phyloP scores from a whole-genome alignment of 2,329 filamentous ascomycete species.

The Sarocladiaceae sp. region DNA sequence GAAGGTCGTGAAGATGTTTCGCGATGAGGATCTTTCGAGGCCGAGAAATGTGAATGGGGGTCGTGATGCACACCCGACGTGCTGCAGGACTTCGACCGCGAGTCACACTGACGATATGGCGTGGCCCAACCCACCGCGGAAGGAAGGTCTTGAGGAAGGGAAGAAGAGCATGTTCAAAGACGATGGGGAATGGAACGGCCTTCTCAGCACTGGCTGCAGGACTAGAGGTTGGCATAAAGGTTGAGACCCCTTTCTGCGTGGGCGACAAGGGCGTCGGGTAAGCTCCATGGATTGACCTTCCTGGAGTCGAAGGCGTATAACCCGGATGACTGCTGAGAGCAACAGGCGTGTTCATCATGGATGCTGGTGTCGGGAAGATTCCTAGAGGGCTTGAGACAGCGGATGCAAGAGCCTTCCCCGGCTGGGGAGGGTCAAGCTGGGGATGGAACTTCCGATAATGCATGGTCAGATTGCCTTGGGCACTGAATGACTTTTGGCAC shows the following conservation, averaged over 20 bases:
- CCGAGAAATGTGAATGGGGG: slow-evolving; percentile 25
- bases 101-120: slow-evolving; percentile 32
- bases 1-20: slow-evolving; percentile 33
- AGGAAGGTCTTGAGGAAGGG: slow-evolving; percentile 36
- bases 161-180: slow-evolving; percentile 37
- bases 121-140: slow-evolving; percentile 33
- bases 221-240: too few relatives aligned
- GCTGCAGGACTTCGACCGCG: slow-evolving; percentile 28
- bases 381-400: slow-evolving; percentile 22
- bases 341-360: not conserved
- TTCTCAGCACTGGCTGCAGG: slow-evolving; percentile 25
- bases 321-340: not conserved
- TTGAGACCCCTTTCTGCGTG: not conserved
- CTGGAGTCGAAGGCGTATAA: too few relatives aligned
- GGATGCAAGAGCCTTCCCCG: not conserved
- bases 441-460: not conserved
- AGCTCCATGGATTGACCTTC: too few relatives aligned
- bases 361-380: slow-evolving; percentile 10
- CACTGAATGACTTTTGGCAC: not conserved
- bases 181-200: slow-evolving; percentile 29
- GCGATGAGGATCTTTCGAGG: slow-evolving; percentile 32
- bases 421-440: not conserved
- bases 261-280: not conserved
- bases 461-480: not conserved
- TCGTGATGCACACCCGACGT: slow-evolving; percentile 35